These are phyloP conservation scores for Penicillium frequentans DNA, from an alignment of 2,329 filamentous ascomycete genomes.

Conservation along the genomic window DNA sequence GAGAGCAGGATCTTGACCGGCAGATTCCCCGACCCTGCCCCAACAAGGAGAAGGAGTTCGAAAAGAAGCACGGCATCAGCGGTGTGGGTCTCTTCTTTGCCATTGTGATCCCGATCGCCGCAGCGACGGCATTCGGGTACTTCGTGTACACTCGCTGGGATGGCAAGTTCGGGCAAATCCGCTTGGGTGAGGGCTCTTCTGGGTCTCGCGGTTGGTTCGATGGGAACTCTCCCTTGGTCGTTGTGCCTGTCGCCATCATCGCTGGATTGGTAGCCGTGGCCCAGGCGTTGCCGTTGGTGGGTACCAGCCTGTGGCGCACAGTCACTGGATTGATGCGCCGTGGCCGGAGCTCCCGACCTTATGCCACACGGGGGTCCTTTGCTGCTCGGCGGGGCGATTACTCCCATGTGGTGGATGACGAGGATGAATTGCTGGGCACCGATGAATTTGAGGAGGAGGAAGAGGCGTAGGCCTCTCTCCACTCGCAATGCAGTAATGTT, in stretches of 20 bases:
- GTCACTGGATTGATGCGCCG: constrained; percentile 51
- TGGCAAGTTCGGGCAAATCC: constrained; percentile 87
- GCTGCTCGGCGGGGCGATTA: constrained; percentile 86
- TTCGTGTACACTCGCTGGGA: constrained; percentile 84
- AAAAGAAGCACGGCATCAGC: constrained; percentile 68
- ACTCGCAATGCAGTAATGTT: background rate
- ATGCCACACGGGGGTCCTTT: constrained; percentile 87
- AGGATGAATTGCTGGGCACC: constrained; percentile 81
- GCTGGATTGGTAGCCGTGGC: constrained; percentile 76
- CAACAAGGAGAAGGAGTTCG: constrained; percentile 78
- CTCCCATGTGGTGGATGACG: constrained; percentile 83
- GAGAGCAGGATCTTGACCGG: constrained; percentile 68
- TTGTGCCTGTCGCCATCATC: constrained; percentile 76
- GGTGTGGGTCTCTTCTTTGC: constrained; percentile 82
- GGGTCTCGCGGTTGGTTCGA: constrained; percentile 53
- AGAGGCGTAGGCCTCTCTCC: constrained; percentile 29
- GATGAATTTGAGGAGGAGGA: constrained; percentile 91
- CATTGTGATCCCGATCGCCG: constrained; percentile 70
- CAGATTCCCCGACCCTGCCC: constrained; percentile 66
- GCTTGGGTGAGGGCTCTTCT: constrained; percentile 67
- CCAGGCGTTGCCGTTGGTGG: constrained; percentile 71
- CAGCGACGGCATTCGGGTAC: constrained; percentile 74
- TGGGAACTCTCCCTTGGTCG: constrained; percentile 73
- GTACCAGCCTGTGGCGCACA: constrained; percentile 71
- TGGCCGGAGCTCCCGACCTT: constrained; percentile 63